Percentiles rank a stretch among this genome's conserved stretches.
Evolutionary conservation across 169 alveolate genomes (phyloP).

Genomic region (Eimeria brunetti): DNA sequence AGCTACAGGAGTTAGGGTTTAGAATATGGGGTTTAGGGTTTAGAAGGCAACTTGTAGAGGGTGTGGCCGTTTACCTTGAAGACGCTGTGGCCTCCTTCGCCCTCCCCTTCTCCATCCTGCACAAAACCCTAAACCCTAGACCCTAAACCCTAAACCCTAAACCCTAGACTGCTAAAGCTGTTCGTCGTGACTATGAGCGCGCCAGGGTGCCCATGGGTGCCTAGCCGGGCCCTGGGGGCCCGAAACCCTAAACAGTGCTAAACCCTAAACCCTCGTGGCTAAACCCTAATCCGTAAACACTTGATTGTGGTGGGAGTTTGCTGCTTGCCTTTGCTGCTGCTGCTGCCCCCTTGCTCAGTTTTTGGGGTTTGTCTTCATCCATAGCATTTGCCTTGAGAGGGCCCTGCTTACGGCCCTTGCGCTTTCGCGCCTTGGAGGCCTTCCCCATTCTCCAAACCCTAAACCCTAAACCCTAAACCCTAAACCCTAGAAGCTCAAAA

Average conservation of each 20-base stretch:
- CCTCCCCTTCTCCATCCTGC: slow-evolving; percentile 61
- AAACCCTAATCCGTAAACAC: neutral
- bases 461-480: slow-evolving; percentile 68
- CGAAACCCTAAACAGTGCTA: slow-evolving; percentile 13
- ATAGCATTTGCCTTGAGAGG: slow-evolving; percentile 36
- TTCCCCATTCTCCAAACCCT: slow-evolving; percentile 67
- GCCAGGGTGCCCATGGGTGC: neutral
- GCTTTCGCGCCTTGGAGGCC: slow-evolving; percentile 73
- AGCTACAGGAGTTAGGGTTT: neutral
- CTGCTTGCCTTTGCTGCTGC: neutral
- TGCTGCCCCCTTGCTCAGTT: neutral
- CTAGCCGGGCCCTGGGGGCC: slow-evolving; percentile 19
- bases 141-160: slow-evolving; percentile 1
- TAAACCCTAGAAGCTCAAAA: neutral
- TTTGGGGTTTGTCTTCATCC: slow-evolving; percentile 64
- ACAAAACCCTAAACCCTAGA: slow-evolving; percentile 20
- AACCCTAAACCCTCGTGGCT: neutral
- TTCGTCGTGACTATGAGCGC: neutral
- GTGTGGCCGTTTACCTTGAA: slow-evolving; percentile 18
- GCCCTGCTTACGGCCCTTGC: slow-evolving; percentile 64
- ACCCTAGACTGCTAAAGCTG: neutral
- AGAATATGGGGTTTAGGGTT: slow-evolving; percentile 27
- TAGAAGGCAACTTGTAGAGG: neutral
- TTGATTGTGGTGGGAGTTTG: neutral
- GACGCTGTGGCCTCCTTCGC: slow-evolving; percentile 28